Conservation (phyloP, 2,329 filamentous ascomycete genomes). For the Sporothrix euskadiensis region DNA sequence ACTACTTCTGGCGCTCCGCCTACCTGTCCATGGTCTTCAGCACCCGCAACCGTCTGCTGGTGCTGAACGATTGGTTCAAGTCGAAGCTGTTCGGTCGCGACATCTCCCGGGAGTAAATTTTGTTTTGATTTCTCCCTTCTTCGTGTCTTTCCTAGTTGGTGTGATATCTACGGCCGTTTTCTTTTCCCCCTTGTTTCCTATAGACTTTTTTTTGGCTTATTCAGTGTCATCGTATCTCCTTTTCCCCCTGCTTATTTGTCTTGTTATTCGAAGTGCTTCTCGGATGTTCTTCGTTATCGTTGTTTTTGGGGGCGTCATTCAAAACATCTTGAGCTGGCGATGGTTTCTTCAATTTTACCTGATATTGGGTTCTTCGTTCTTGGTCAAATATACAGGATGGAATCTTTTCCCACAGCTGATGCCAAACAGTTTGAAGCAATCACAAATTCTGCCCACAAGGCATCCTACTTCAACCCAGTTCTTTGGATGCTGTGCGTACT, state of each 20-base stretch:
- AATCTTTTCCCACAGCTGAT: not conserved
- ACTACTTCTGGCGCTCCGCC: conserved; percentile 96
- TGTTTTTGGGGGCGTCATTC: conserved; percentile 12
- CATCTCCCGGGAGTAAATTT: conserved; percentile 73
- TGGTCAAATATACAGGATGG: conserved; percentile 1
- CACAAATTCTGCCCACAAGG: not conserved
- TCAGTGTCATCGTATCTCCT: not conserved
- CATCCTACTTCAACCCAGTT: not conserved
- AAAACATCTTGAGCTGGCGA: conserved; percentile 12
- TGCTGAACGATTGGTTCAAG: conserved; percentile 94
- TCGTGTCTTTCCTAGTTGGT: not conserved
- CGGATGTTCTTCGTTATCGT: not conserved
- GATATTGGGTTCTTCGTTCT: not conserved
- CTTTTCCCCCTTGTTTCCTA: not conserved
- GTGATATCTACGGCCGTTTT: not conserved
- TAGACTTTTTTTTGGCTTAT: conserved; percentile 7
- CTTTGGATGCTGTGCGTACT: not conserved
- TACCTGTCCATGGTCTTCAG: conserved; percentile 99
- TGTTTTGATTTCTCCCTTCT: not conserved
- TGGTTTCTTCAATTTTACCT: conserved; percentile 14
- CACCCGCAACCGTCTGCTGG: conserved; percentile 91
- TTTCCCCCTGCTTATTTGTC: not conserved
- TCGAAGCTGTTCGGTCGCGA: conserved; percentile 95
- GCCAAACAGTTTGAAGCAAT: not conserved
- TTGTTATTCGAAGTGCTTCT: not conserved